Percentiles rank a stretch among this genome's conserved stretches.
Evolutionary conservation across 2,329 filamentous ascomycete genomes (phyloP).

Genomic region (Phialophora verrucosa): DNA sequence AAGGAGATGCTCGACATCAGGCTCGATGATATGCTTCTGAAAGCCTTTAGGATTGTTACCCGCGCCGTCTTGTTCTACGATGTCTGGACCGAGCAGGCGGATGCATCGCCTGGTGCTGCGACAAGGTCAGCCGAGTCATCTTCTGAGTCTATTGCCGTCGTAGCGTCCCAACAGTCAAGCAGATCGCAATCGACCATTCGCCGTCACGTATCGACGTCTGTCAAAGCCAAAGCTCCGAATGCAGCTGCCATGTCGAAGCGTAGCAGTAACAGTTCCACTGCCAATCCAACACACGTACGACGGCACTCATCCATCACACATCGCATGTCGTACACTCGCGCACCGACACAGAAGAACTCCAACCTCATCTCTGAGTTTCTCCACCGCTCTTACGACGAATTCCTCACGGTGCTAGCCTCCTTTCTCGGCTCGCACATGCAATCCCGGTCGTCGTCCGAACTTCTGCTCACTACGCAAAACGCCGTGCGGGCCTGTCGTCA

Average conservation of each 20-base stretch:
- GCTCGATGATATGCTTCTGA: constrained; percentile 90
- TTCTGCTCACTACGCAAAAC: constrained; percentile 80
- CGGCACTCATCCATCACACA: constrained; percentile 67
- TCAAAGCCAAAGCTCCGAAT: constrained; percentile 14
- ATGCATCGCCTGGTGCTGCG: constrained; percentile 42
- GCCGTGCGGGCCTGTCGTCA: constrained; percentile 81
- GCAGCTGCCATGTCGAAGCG: constrained; percentile 14
- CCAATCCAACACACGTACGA: constrained; percentile 41
- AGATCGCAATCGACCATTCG: constrained; percentile 16
- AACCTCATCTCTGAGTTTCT: constrained; percentile 85
- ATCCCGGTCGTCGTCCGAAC: constrained; percentile 84
- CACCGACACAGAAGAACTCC: constrained; percentile 66
- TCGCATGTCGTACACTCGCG: constrained; percentile 74
- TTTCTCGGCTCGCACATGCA: constrained; percentile 94
- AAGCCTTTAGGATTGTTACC: constrained; percentile 92
- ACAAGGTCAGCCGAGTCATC: constrained; percentile 5
- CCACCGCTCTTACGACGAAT: constrained; percentile 79
- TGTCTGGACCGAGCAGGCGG: constrained; percentile 69
- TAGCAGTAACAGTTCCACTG: constrained; percentile 31
- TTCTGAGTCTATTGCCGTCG: constrained; percentile 1
- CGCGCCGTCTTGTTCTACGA: constrained; percentile 90
- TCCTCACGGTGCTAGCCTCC: constrained; percentile 86
- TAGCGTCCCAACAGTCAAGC: constrained; percentile 20
- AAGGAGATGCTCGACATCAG: constrained; percentile 69
- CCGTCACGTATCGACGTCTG: constrained; percentile 16